phyloP scores from a whole-genome alignment of 1,284 basidiomycete species.

The Ceratobasidium sp. region DNA sequence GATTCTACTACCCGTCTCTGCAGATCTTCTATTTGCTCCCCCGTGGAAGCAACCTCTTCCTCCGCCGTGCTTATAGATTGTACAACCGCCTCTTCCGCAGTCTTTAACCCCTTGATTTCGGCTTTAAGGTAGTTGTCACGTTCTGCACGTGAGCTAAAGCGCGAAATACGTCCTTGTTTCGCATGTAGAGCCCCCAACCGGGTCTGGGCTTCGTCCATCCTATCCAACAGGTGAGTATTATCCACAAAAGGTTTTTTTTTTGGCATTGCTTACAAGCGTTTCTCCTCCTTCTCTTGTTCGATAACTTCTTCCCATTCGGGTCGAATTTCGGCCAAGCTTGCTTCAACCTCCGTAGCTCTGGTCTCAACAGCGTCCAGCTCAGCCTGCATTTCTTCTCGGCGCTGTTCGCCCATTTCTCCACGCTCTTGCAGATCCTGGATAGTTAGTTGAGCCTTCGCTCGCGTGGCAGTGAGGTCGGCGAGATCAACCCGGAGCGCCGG shows the following conservation, averaged over 20 bases:
- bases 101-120: conserved; percentile 72
- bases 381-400: conserved; percentile 56
- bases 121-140: conserved; percentile 77
- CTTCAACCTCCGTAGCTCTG: conserved; percentile 69
- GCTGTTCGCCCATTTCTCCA: conserved; percentile 65
- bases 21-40: conserved; percentile 60
- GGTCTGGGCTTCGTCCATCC: conserved; percentile 73
- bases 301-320: conserved; percentile 70
- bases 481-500: conserved; percentile 76
- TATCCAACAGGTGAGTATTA: conserved; percentile 42
- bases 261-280: conserved; percentile 54
- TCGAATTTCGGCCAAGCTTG: conserved; percentile 63
- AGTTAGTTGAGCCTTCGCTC: conserved; percentile 28
- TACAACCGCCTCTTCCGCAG: conserved; percentile 55
- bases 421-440: conserved; percentile 78
- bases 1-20: conserved; percentile 67
- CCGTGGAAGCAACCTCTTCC: conserved; percentile 57
- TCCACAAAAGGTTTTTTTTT: background rate
- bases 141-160: conserved; percentile 81
- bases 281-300: conserved; percentile 66
- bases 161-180: conserved; percentile 84
- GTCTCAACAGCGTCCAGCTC: conserved; percentile 69
- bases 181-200: conserved; percentile 75
- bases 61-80: conserved; percentile 58
- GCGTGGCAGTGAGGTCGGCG: conserved; percentile 49